phyloP scores from a whole-genome alignment of 192 early-diverging fungal genomes.

The Funneliformis geosporum region DNA sequence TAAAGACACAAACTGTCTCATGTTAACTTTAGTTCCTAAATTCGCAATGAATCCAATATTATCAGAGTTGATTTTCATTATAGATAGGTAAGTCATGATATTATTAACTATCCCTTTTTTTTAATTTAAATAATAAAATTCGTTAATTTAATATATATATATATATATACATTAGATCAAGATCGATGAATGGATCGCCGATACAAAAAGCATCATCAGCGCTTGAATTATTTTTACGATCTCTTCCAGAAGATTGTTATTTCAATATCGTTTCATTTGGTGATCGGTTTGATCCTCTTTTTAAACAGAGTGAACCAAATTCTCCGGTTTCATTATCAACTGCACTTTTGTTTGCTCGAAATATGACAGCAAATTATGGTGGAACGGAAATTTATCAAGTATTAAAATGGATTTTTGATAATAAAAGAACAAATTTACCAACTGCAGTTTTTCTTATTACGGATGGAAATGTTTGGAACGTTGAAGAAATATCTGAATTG shows the following conservation, averaged over 20 bases:
- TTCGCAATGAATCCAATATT: slow-evolving; percentile 36
- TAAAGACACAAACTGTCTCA: slow-evolving; percentile 37
- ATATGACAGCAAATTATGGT: slow-evolving; percentile 45
- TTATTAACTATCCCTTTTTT: background rate
- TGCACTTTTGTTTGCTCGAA: slow-evolving; percentile 37
- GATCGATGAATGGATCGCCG: slow-evolving; percentile 50
- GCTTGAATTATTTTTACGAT: slow-evolving; percentile 49
- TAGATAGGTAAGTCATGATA: slow-evolving; percentile 40
- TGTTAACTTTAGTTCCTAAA: slow-evolving; percentile 49
- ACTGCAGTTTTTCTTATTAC: slow-evolving; percentile 48
- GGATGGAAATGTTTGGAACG: slow-evolving; percentile 53
- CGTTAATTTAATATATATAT: background rate
- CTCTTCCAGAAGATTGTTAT: slow-evolving; percentile 44
- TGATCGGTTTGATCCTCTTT: slow-evolving; percentile 37
- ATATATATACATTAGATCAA: slow-evolving; percentile 23
- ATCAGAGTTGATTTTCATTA: slow-evolving; percentile 46
- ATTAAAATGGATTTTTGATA: slow-evolving; percentile 38
- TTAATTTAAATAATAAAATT: background rate
- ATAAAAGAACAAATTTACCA: slow-evolving; percentile 37
- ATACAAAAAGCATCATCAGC: slow-evolving; percentile 45
- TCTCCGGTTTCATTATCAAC: slow-evolving; percentile 35
- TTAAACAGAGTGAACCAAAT: slow-evolving; percentile 42
- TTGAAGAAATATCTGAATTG: slow-evolving; percentile 40
- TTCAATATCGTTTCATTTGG: slow-evolving; percentile 60
- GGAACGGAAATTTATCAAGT: slow-evolving; percentile 53